Base-by-base conservation (phyloP, 1,284 basidiomycete genomes). In the Apiotrichum siamense region DNA sequence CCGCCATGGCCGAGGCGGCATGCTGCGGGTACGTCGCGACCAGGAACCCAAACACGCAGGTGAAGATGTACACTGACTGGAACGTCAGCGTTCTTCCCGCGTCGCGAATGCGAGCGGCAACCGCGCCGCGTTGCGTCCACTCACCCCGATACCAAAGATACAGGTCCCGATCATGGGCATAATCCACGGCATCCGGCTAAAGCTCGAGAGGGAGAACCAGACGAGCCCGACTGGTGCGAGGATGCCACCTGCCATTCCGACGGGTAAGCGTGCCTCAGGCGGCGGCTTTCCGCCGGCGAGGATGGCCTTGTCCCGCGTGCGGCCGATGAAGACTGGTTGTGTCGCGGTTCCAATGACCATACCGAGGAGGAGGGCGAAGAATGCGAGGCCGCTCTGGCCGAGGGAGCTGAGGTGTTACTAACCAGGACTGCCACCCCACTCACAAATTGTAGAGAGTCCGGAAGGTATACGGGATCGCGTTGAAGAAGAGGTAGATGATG, bases 131-230 rank as follows among this genome's bases (percentile, higher is more conserved):
- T n/a, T n/a, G n/a, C n/a, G 58, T 51, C 57, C 58, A 27, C 61
- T 63, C 7, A 57, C 51, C 15, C 63, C 65, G 23, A 67, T 45
- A 26, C 63, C 64, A 44, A 68, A 66, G 43, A 63, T 53, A 3
- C 55, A 29, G 15, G 58, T 49, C 1, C 59, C 53, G 11, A 65
- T 49, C 27, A 66, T 57, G 15, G 67, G 66, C 10, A 51, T 55
- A 33, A 69, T 62, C 68, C 68, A 70, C 5, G 32, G 51, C 39
- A 50, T 41, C 45, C 4, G 33, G 7, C 9, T 21, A 9, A 40
- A 37, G 17, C 29, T 45, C 13, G 27, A 27, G 18, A 43, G 29
- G 3, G 18, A 9, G 15, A 43, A 43, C 26, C 26, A 29, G 1
- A 43, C 11, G 10, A 29, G 31, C 42, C 59, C 50, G n/a, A 59